Evolutionary conservation across 257 asterid genomes (phyloP).

Genomic region (Penstemon davidsonii): DNA sequence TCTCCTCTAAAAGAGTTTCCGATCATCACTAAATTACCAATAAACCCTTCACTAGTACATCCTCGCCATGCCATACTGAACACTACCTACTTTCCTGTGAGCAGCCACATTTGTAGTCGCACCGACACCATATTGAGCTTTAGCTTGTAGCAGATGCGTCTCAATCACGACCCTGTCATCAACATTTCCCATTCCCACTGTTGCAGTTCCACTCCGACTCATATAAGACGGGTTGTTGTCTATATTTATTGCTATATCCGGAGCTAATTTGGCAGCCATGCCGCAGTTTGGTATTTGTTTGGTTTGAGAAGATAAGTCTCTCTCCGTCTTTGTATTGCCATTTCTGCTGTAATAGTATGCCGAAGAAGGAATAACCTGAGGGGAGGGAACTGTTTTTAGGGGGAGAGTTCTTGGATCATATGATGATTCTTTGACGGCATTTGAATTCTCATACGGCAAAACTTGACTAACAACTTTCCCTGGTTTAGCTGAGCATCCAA

Average conservation of each 20-base stretch:
- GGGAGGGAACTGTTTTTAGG: too few relatives aligned
- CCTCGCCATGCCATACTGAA: slow-evolving; percentile 41
- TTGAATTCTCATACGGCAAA: too few relatives aligned
- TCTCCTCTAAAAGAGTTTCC: not conserved
- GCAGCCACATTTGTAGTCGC: slow-evolving; percentile 30
- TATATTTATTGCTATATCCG: slow-evolving; percentile 60
- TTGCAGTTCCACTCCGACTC: slow-evolving; percentile 46
- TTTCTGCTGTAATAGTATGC: too few relatives aligned
- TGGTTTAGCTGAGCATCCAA: too few relatives aligned
- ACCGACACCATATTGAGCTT: slow-evolving; percentile 47
- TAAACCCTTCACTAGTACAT: slow-evolving; percentile 30
- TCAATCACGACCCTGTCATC: slow-evolving; percentile 55
- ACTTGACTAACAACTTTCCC: too few relatives aligned
- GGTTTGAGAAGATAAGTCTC: too few relatives aligned
- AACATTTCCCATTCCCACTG: slow-evolving; percentile 24
- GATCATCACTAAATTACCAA: not conserved
- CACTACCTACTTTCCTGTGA: slow-evolving; percentile 32
- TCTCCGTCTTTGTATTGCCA: too few relatives aligned
- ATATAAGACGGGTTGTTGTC: slow-evolving; percentile 53
- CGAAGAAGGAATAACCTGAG: too few relatives aligned
- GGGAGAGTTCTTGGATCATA: too few relatives aligned
- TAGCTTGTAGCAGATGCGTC: slow-evolving; percentile 58
- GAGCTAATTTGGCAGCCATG: slow-evolving; percentile 55
- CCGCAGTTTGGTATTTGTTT: slow-evolving; percentile 51
- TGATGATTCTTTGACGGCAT: too few relatives aligned